Base-by-base conservation (phyloP, 1,284 basidiomycete species). In the Cutaneotrichosporon cutaneum region DNA sequence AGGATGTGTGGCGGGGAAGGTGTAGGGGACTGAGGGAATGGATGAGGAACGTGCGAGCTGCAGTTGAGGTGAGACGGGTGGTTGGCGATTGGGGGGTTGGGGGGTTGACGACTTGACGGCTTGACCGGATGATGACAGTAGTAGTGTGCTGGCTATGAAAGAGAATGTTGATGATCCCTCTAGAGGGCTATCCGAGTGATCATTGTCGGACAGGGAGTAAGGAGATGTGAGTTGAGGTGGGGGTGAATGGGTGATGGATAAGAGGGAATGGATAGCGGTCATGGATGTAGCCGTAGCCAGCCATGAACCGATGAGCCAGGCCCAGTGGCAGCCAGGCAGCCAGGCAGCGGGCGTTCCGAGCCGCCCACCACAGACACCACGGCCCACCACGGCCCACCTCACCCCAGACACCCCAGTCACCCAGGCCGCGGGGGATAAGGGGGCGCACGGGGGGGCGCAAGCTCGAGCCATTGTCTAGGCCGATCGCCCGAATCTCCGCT, bases 171-270 rank as follows among this genome's bases (percentile, higher is more conserved):
- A 48, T 32, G 36, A 33, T n/a, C 56, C 60, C 51, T 54, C 52
- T 62, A 62, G 47, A 56, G 53, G 53, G 61, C 50, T 59, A 59
- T 61, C 36, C 60, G 56, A 33, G 57, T 54, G 56, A 65, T 61
- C 63, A 65, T 60, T 26, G 39, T 50, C 50, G 21, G n/a, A 16
- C 9, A 22, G 30, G 30, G 10, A 33, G 42, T 22, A 24, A 26
- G 27, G 16, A 39, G 30, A 9, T 30, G 21, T 44, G 42, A 45
- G 22, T 4, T 11, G 21, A 27, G 44, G 26, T 4, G n/a, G 21
- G 50, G 44, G 26, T 33, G 42, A 4, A 10, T 18, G n/a, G 21
- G 18, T 30, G 59, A 55, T 32, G 18, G 33, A n/a, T 27, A 60
- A 22, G 10, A 48, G 24, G 18, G 33, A 39, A 10, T 16, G 24